These are phyloP conservation scores for Globisporangium lucens DNA, from an alignment of 352 stramenopile genomes.

Conservation along the genomic window DNA sequence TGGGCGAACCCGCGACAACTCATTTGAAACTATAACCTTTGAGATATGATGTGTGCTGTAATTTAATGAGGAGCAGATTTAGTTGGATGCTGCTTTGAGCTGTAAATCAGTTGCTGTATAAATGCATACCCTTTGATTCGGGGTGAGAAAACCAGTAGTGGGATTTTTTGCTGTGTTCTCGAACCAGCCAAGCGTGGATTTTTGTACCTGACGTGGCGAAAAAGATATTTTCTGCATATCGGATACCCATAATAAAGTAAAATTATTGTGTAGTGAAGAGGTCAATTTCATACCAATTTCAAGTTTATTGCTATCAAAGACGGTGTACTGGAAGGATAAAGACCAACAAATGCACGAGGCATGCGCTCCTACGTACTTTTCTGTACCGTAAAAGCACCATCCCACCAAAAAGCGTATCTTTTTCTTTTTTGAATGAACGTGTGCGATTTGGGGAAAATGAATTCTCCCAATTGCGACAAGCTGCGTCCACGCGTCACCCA, in stretches of 20 bases:
- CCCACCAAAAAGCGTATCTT: background rate
- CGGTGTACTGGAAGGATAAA: background rate
- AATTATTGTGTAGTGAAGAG: background rate
- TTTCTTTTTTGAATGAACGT: background rate
- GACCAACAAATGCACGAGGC: background rate
- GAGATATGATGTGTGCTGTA: background rate
- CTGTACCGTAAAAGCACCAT: background rate
- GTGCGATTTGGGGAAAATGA: background rate
- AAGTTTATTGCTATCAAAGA: background rate
- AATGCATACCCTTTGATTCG: background rate
- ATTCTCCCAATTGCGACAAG: background rate
- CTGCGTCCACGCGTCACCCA: background rate
- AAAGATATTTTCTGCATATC: conserved; percentile 5
- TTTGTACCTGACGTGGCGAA: background rate
- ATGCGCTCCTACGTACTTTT: background rate
- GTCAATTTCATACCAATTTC: background rate
- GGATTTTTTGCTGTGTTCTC: background rate
- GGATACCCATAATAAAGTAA: background rate
- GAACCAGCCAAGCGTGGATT: conserved; percentile 2
- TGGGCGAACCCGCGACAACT: background rate
- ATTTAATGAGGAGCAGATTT: background rate
- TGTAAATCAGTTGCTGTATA: conserved; percentile 17
- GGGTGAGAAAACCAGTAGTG: background rate
- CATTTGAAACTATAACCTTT: background rate
- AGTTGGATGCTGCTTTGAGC: background rate